A percentile compares a stretch with the other conserved stretches of the same genome.
Evolutionary conservation across 352 stramenopile species (phyloP).

Genomic region (Ochromonadaceae sp.): DNA sequence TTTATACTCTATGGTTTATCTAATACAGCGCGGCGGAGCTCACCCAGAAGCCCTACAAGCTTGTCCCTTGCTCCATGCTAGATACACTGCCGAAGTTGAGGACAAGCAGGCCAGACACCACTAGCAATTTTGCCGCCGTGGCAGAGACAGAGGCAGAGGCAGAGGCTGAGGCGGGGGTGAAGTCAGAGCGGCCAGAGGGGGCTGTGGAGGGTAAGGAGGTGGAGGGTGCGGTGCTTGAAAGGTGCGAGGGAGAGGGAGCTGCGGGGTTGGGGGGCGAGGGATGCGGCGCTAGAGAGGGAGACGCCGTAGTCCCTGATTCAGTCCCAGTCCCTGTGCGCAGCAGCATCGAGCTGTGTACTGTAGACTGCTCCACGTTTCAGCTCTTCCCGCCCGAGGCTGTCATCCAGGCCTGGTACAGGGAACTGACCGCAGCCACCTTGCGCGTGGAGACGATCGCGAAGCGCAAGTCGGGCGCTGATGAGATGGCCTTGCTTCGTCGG

Average conservation of each 20-base stretch:
- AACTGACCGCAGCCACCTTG: neutral
- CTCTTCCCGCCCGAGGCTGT: neutral
- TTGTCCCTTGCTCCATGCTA: neutral
- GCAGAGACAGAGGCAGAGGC: neutral
- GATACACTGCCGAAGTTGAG: slow-evolving; percentile 4
- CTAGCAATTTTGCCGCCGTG: neutral
- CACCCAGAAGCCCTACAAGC: neutral
- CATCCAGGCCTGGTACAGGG: neutral
- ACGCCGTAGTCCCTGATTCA: neutral
- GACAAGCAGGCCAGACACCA: neutral
- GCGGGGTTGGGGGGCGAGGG: neutral
- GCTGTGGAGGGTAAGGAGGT: neutral
- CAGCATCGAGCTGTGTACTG: slow-evolving; percentile 12
- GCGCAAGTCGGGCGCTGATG: neutral
- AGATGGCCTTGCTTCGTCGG: neutral
- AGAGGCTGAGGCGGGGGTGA: neutral
- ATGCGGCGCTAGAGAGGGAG: neutral
- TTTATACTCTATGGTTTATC: too few species aligned
- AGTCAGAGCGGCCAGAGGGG: neutral
- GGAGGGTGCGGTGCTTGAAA: neutral
- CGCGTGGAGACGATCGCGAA: slow-evolving; percentile 12
- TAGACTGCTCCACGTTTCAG: slow-evolving; percentile 14
- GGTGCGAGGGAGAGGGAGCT: neutral
- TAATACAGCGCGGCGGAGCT: neutral
- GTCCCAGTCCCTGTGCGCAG: neutral